phyloP scores from a whole-genome alignment of 129 eudicot genomes.

The Dittrichia graveolens region DNA sequence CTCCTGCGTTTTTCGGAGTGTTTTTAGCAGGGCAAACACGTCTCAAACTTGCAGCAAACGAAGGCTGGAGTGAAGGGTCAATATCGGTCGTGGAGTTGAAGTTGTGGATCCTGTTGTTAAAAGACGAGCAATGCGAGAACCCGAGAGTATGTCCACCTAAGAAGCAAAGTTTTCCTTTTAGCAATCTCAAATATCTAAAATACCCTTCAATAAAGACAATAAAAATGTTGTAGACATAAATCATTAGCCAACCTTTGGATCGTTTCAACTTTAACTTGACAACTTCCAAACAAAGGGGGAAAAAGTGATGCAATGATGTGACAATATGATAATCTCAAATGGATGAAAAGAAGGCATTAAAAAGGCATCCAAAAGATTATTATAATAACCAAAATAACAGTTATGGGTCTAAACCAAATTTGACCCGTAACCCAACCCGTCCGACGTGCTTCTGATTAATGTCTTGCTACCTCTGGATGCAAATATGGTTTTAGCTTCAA shows the following conservation, averaged over 20 bases:
- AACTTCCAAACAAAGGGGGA: no score
- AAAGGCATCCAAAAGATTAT: neutral
- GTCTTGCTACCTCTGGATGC: neutral
- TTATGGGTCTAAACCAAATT: neutral
- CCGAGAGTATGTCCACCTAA: conserved; percentile 43
- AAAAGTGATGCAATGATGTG: no score
- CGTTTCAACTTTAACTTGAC: no score
- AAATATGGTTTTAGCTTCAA: no score
- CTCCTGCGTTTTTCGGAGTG: conserved; percentile 58
- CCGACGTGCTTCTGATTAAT: no score
- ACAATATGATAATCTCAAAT: neutral
- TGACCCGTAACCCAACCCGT: neutral
- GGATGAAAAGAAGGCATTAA: neutral
- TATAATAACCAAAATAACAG: neutral
- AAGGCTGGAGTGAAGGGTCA: conserved; percentile 62
- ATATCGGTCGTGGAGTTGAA: conserved; percentile 40
- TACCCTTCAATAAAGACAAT: no score
- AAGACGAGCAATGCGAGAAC: conserved; percentile 39
- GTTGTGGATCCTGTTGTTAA: conserved; percentile 41
- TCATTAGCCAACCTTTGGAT: no score
- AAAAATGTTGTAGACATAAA: no score
- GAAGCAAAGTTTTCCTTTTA: neutral
- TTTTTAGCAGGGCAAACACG: conserved; percentile 59
- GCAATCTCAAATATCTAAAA: neutral
- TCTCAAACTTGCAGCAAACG: conserved; percentile 64